phyloP scores from a whole-genome alignment of 2,329 filamentous ascomycete genomes.

The Bretziella fagacearum region DNA sequence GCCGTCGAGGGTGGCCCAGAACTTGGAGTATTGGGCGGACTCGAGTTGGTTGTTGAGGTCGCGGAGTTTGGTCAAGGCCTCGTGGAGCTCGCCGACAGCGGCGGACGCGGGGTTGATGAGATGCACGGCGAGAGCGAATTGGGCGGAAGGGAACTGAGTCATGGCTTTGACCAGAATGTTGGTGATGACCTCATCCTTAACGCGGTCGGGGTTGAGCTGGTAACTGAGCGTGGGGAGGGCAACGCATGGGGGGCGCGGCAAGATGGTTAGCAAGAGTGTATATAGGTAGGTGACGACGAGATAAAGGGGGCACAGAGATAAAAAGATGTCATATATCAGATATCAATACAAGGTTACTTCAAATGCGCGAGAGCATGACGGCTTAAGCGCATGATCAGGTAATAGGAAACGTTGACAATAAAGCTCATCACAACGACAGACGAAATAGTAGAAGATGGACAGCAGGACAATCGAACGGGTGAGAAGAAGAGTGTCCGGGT shows the following conservation, averaged over 20 bases:
- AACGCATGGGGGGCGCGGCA: not conserved
- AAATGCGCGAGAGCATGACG: conserved; percentile 14
- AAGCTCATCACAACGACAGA: conserved; percentile 49
- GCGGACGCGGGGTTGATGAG: conserved; percentile 70
- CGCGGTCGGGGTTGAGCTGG: conserved; percentile 97
- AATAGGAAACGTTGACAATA: conserved; percentile 21
- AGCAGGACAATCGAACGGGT: conserved; percentile 8
- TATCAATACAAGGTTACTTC: conserved; percentile 17
- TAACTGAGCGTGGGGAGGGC: conserved; percentile 43
- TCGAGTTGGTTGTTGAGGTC: conserved; percentile 74
- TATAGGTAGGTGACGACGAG: not conserved
- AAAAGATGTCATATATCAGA: conserved; percentile 83
- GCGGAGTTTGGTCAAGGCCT: conserved; percentile 79
- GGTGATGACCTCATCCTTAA: conserved; percentile 92
- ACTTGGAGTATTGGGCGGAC: conserved; percentile 73
- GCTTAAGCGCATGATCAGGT: conserved; percentile 14
- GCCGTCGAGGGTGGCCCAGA: conserved; percentile 84
- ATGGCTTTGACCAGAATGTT: conserved; percentile 98
- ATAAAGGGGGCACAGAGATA: conserved; percentile 39
- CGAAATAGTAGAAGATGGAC: not conserved
- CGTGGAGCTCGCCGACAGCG: conserved; percentile 56
- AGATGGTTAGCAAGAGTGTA: conserved; percentile 5
- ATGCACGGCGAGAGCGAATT: conserved; percentile 87
- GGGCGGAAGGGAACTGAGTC: conserved; percentile 88
- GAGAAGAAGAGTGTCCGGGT: conserved; percentile 15